These are phyloP conservation scores for Termitomyces sp. DNA, from an alignment of 768 basidiomycete genomes.

Conservation along the genomic window DNA sequence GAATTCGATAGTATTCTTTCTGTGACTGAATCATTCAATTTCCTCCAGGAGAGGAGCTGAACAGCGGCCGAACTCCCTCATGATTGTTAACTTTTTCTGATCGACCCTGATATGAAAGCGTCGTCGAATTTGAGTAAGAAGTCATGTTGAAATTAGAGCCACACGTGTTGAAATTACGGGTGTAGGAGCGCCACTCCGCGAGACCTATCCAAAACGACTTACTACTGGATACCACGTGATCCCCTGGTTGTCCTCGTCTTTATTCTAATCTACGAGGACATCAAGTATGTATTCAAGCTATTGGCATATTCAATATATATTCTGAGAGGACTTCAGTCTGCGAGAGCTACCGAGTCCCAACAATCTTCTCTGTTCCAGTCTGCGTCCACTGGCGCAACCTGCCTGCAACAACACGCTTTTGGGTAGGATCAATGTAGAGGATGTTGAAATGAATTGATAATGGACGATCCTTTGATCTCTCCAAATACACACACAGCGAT, in stretches of 20 bases:
- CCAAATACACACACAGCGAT: neutral
- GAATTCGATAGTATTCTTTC: neutral
- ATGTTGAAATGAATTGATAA: neutral
- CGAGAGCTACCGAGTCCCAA: too few relatives aligned
- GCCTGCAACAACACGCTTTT: neutral
- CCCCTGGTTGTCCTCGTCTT: too few relatives aligned
- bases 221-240: too few relatives aligned
- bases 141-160: neutral
- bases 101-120: neutral
- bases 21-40: neutral
- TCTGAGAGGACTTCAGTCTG: too few relatives aligned
- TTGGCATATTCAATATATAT: too few relatives aligned
- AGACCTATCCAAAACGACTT: too few relatives aligned
- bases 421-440: neutral
- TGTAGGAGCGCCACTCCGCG: too few relatives aligned
- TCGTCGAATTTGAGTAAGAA: neutral
- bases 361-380: too few relatives aligned
- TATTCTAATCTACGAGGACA: too few relatives aligned
- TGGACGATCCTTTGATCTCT: neutral
- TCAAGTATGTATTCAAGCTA: too few relatives aligned
- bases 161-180: neutral
- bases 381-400: too few relatives aligned
- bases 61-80: neutral
- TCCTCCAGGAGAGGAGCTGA: neutral
- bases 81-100: neutral